A percentile compares a stretch with the other conserved stretches of the same genome.
Evolutionary conservation across 176 grass and related monocot genomes (phyloP).

Genomic region (Ampelocalamus luodianensis): DNA sequence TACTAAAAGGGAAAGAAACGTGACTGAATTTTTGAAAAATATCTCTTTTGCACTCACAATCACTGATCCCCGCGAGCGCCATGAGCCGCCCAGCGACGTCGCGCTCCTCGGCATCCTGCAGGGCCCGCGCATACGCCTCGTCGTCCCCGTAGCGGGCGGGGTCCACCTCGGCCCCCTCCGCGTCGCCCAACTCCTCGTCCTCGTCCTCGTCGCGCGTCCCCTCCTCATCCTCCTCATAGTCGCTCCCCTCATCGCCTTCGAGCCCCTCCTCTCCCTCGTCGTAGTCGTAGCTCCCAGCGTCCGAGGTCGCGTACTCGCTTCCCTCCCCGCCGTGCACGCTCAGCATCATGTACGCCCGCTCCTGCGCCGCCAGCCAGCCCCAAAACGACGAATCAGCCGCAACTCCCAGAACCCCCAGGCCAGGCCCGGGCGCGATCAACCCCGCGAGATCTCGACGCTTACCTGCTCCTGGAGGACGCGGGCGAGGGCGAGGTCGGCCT

Average conservation of each 20-base stretch:
- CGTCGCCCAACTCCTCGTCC: conserved; percentile 41
- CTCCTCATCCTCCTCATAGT: conserved; percentile 28
- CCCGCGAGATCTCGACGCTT: conserved; percentile 20
- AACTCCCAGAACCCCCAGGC: neutral
- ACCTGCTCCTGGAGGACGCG: conserved; percentile 94
- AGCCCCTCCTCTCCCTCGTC: conserved; percentile 52
- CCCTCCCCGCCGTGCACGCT: conserved; percentile 55
- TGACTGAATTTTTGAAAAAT: neutral
- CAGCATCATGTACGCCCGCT: conserved; percentile 93
- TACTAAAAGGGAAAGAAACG: neutral
- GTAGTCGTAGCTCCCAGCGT: conserved; percentile 61
- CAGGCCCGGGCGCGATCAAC: neutral
- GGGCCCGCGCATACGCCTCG: conserved; percentile 75
- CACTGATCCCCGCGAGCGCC: conserved; percentile 70
- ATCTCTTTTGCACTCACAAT: conserved; percentile 48
- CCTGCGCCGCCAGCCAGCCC: conserved; percentile 46
- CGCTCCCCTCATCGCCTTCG: conserved; percentile 45
- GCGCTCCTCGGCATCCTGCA: conserved; percentile 73
- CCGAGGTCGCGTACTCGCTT: conserved; percentile 69
- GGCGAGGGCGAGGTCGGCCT: conserved; percentile 94
- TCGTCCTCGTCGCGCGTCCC: conserved; percentile 58
- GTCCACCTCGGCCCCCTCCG: conserved; percentile 42
- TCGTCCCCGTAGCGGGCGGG: conserved; percentile 58
- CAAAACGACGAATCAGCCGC: conserved; percentile 4
- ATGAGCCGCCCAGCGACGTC: conserved; percentile 73